Percentiles rank a stretch among this genome's conserved stretches.
Evolutionary conservation across 257 asterid genomes (phyloP).

Genomic region (Solanum piurae): DNA sequence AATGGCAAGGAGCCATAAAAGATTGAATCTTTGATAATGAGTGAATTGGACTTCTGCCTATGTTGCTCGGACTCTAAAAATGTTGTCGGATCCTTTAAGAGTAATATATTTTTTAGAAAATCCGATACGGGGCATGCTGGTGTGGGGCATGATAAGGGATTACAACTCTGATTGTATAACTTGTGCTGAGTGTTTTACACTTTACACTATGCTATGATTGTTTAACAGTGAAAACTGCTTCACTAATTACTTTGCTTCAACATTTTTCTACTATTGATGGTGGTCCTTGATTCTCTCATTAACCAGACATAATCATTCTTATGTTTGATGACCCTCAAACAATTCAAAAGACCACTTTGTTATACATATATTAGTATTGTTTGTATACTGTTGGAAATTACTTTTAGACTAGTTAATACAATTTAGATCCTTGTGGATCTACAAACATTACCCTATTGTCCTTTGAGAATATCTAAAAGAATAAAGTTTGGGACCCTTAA

Average conservation of each 20-base stretch:
- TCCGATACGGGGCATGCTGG: neutral
- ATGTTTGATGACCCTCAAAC: conserved; percentile 13
- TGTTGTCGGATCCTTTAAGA: neutral
- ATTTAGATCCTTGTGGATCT: conserved; percentile 19
- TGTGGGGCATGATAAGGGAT: neutral
- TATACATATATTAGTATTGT: neutral
- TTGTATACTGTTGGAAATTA: conserved; percentile 8
- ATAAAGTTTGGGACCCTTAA: conserved; percentile 8
- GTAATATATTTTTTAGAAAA: neutral
- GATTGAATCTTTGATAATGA: neutral
- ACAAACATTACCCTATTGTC: conserved; percentile 16
- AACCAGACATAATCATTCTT: conserved; percentile 29
- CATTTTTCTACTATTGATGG: conserved; percentile 16
- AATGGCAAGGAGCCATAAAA: neutral
- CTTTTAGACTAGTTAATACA: conserved; percentile 12
- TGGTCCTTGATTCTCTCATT: conserved; percentile 40
- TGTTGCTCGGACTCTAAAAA: neutral
- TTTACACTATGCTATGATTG: neutral
- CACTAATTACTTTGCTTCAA: neutral
- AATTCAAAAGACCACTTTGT: neutral
- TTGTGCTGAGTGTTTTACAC: neutral
- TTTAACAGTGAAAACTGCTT: neutral
- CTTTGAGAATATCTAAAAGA: conserved; percentile 11
- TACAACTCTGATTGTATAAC: neutral
- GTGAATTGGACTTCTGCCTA: conserved; percentile 4